Evolutionary conservation across 257 asterid species (phyloP).

Genomic region (Striga asiatica): DNA sequence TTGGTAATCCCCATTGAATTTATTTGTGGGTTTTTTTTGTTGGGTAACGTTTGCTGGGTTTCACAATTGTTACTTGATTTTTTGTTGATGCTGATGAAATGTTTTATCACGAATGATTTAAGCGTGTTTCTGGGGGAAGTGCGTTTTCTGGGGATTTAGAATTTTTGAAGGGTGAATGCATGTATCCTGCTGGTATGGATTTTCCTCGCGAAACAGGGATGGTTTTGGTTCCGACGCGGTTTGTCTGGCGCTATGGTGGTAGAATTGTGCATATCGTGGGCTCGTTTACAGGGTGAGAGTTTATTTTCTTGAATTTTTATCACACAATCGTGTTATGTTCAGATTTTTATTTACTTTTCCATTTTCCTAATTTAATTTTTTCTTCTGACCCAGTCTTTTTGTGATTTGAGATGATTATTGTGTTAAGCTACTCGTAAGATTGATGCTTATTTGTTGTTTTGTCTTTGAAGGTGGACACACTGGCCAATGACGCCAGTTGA

Average conservation of each 20-base stretch:
- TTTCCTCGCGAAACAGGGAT: conserved; percentile 37
- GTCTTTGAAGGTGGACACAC: conserved; percentile 57
- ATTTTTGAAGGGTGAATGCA: conserved; percentile 22
- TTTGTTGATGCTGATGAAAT: too few relatives aligned
- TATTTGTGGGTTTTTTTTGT: too few relatives aligned
- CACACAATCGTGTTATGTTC: not conserved
- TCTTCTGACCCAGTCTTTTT: not conserved
- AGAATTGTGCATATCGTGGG: conserved; percentile 63
- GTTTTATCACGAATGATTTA: too few relatives aligned
- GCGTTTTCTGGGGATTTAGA: conserved; percentile 13
- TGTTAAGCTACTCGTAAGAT: conserved; percentile 5
- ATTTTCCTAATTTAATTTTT: not conserved
- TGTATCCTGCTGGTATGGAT: conserved; percentile 27
- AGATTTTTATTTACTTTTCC: not conserved
- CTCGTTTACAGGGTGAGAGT: conserved; percentile 73
- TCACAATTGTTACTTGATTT: too few relatives aligned
- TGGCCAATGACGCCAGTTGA: conserved; percentile 90
- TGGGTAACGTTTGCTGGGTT: too few relatives aligned
- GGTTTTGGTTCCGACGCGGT: conserved; percentile 54
- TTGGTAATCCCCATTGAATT: too few relatives aligned
- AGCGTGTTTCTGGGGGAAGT: too few relatives aligned
- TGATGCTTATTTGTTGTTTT: not conserved
- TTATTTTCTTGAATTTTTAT: not conserved
- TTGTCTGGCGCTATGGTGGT: conserved; percentile 89
- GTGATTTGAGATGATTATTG: conserved; percentile 3